These are phyloP conservation scores for Cnidoscolus chayamansa DNA, from an alignment of 441 rosid genomes.

Conservation along the genomic window DNA sequence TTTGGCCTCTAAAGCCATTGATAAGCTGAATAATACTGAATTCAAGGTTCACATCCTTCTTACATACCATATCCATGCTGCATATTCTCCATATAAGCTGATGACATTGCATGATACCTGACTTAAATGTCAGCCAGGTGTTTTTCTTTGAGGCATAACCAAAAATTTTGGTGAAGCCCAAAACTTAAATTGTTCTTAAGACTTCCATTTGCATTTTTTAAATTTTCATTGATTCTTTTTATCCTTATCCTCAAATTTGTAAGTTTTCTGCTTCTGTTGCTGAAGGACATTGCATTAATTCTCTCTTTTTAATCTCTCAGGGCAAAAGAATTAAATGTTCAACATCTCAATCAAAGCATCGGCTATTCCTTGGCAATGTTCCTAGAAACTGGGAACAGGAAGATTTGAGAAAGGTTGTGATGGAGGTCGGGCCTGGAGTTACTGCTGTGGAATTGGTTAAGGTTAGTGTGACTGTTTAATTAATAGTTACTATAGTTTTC, in stretches of 20 bases:
- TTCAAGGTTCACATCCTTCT: conserved; percentile 50
- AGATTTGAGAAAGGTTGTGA: conserved; percentile 66
- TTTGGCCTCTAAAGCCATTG: conserved; percentile 79
- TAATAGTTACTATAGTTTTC: not conserved
- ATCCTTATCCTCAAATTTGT: conserved; percentile 1
- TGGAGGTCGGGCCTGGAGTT: conserved; percentile 74
- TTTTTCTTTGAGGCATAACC: not conserved
- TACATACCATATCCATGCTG: not conserved
- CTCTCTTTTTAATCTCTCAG: conserved; percentile 34
- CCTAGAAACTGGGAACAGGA: conserved; percentile 79
- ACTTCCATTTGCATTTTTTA: not conserved
- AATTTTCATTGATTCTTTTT: not conserved
- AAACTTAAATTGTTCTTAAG: not conserved
- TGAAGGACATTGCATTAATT: conserved; percentile 17
- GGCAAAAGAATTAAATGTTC: conserved; percentile 84
- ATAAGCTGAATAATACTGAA: conserved; percentile 63
- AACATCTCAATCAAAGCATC: conserved; percentile 86
- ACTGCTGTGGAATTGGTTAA: conserved; percentile 68
- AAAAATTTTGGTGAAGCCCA: not conserved
- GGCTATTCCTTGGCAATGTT: conserved; percentile 85
- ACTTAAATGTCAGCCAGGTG: not conserved
- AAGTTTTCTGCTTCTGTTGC: conserved; percentile 10
- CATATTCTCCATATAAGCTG: not conserved
- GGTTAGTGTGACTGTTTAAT: conserved; percentile 41
- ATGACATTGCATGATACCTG: not conserved